A percentile compares a stretch with the other conserved stretches of the same genome.
phyloP scores from a whole-genome alignment of 73 alveolate genomes.

The Paramecium sexaurelia region DNA sequence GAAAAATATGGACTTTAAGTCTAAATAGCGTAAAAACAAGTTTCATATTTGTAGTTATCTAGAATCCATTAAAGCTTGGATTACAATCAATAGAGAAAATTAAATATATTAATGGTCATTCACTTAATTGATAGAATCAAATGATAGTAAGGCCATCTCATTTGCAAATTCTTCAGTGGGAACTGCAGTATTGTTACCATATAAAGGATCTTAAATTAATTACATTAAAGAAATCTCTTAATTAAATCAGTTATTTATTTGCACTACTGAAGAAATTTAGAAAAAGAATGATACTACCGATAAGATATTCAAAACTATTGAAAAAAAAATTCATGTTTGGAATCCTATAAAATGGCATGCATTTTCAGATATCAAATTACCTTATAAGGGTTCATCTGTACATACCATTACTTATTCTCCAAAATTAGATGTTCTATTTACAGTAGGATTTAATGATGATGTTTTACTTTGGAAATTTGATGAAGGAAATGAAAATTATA shows the following conservation, averaged over 20 bases:
- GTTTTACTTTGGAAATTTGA: slow-evolving; percentile 20
- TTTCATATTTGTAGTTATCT: slow-evolving; percentile 8
- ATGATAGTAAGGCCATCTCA: slow-evolving; percentile 8
- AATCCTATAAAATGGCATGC: slow-evolving; percentile 24
- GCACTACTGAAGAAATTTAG: not conserved
- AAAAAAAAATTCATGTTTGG: slow-evolving; percentile 9
- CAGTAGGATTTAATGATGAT: slow-evolving; percentile 29
- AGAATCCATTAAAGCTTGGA: slow-evolving; percentile 37
- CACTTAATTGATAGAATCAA: slow-evolving; percentile 37
- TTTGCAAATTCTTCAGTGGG: slow-evolving; percentile 30
- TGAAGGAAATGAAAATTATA: slow-evolving; percentile 33
- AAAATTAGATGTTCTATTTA: not conserved
- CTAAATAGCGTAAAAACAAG: not conserved
- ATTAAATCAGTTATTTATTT: not conserved
- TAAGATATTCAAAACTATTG: not conserved
- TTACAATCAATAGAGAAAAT: not conserved
- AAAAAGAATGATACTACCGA: not conserved
- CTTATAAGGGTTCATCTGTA: not conserved
- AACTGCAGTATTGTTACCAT: not conserved
- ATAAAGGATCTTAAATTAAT: not conserved
- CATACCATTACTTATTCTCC: slow-evolving; percentile 31
- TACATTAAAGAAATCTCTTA: not conserved
- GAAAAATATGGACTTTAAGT: not conserved
- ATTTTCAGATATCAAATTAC: slow-evolving; percentile 4
- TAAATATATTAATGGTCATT: slow-evolving; percentile 25